These are phyloP conservation scores for Eragrostis nindensis DNA, from an alignment of 176 grass and related monocot species.

Conservation along the genomic window DNA sequence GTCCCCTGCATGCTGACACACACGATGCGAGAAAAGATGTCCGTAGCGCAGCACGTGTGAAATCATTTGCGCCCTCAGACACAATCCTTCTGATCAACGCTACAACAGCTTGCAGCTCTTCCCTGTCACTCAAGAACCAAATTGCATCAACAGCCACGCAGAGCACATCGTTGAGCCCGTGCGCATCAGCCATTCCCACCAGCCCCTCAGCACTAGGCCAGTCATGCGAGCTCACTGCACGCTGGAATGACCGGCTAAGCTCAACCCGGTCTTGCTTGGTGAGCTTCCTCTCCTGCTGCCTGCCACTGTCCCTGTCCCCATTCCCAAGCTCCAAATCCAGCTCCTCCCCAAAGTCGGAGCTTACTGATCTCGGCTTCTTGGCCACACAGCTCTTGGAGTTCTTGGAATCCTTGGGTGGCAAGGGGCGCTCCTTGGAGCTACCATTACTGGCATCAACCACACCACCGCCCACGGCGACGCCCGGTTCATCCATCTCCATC, in stretches of 20 bases:
- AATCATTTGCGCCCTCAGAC: constrained; percentile 71
- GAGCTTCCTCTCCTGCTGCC: constrained; percentile 74
- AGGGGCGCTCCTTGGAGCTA: constrained; percentile 54
- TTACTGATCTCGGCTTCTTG: constrained; percentile 69
- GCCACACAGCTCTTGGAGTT: constrained; percentile 37
- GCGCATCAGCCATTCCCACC: constrained; percentile 61
- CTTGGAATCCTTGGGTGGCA: constrained; percentile 49
- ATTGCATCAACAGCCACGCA: constrained; percentile 85
- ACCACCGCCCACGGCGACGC: constrained; percentile 21
- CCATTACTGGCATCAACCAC: constrained; percentile 53
- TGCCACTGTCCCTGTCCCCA: constrained; percentile 53
- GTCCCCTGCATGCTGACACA: constrained; percentile 90
- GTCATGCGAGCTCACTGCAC: constrained; percentile 65
- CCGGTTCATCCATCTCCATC: constrained; percentile 70
- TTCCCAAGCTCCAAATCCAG: constrained; percentile 54
- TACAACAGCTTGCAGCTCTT: constrained; percentile 68
- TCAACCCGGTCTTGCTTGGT: constrained; percentile 76
- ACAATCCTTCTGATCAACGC: constrained; percentile 86
- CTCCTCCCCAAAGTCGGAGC: constrained; percentile 62
- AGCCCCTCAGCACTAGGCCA: constrained; percentile 66
- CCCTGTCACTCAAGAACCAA: constrained; percentile 81
- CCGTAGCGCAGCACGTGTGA: constrained; percentile 81
- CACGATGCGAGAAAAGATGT: constrained; percentile 92
- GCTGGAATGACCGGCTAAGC: constrained; percentile 75
- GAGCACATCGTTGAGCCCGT: constrained; percentile 89